These are phyloP conservation scores for Quercus phellos DNA, from an alignment of 331 rosid species.

Conservation along the genomic window DNA sequence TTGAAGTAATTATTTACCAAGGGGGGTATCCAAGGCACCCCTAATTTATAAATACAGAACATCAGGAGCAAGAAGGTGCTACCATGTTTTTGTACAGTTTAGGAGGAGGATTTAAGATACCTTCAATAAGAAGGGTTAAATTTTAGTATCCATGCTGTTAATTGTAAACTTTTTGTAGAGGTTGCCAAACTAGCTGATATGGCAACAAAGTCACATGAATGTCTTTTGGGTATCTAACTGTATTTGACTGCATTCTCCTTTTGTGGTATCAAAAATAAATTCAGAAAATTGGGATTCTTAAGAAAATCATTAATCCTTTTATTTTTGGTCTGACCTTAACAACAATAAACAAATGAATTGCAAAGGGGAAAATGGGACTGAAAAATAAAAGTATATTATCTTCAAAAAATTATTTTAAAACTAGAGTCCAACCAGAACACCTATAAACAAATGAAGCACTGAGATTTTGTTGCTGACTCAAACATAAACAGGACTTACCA, in stretches of 20 bases:
- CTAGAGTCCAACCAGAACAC: not conserved
- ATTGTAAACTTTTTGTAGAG: too few relatives aligned
- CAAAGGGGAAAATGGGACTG: not conserved
- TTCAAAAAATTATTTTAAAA: not conserved
- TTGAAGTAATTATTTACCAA: not conserved
- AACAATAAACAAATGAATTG: not conserved
- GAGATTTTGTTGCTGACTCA: not conserved
- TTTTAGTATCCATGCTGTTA: too few relatives aligned
- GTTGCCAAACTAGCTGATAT: too few relatives aligned
- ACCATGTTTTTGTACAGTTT: too few relatives aligned
- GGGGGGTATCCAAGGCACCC: not conserved
- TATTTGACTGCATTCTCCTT: too few relatives aligned
- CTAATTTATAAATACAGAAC: not conserved
- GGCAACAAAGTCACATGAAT: too few relatives aligned
- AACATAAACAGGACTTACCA: conserved; percentile 52
- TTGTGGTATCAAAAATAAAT: not conserved
- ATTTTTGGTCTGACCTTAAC: not conserved
- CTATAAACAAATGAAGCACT: not conserved
- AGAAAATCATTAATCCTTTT: not conserved
- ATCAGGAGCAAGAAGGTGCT: not conserved
- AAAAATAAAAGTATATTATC: not conserved
- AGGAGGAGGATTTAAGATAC: too few relatives aligned
- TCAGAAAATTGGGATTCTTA: not conserved
- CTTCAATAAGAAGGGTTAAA: too few relatives aligned
- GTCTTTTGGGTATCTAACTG: too few relatives aligned